Base-by-base conservation (phyloP, 176 grass and related monocot genomes). In the Themeda triandra region DNA sequence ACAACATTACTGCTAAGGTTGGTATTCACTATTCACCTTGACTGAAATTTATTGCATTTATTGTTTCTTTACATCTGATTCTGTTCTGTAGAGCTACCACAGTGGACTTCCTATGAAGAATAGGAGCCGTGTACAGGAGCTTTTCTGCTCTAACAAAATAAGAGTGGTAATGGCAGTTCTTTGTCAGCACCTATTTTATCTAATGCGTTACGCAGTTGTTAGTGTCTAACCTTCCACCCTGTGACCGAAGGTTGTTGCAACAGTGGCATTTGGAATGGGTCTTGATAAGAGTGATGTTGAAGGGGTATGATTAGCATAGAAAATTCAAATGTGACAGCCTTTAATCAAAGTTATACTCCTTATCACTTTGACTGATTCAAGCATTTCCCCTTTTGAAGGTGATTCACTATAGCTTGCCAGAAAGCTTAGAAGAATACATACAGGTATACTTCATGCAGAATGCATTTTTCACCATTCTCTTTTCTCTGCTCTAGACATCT, bases 341-440 rank as follows among this genome's bases (percentile, higher is more conserved):
- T 66, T 53, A 78, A 65, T 33, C 3, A 54, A 71, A 78, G 63
- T 35, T 72, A 79, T 44, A 29, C 53, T 85, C 27, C 41, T 85
- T 77, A 36, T 86, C 41, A 79, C 73, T 80, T 80, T 42, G 59
- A 86, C 67, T 86, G 48, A 87, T 74, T 71, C 31, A 40, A 78
- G 30, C 48, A 49, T 82, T 92, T 30, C 56, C 41, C 24, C 40
- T 71, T 82, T 46, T 88, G 81, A 78, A 97, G 96, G 96, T 98
- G 49, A 92, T 98, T 72, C 96, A 98, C 75, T 98, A 98, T 81
- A 93, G 96, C 67, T 82, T 98, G 89, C 93, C 93, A 64, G 96
- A 95, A 95, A 98, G 96, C 64, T 90, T 98, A 75, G 96, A 98
- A 84, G 96, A 93, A 83, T 98, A 98, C 83, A 85, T 97, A 90